Evolutionary conservation across 1,139 yeast species (phyloP).

Genomic region (Dujonia santamariae): DNA sequence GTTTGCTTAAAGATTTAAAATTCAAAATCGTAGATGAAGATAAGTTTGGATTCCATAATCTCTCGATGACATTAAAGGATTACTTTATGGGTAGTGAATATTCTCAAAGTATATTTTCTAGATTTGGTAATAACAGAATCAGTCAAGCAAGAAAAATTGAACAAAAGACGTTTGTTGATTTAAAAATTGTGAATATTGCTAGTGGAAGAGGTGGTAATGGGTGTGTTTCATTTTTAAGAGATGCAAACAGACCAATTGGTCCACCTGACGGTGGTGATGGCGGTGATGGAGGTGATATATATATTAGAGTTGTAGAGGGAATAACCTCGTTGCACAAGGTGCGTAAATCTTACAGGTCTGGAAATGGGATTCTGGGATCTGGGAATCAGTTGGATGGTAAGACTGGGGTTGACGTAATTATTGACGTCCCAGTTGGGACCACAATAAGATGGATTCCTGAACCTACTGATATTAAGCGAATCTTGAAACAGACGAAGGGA

Average conservation of each 20-base stretch:
- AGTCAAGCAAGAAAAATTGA: slow-evolving; percentile 36
- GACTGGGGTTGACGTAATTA: slow-evolving; percentile 71
- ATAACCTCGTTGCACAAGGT: slow-evolving; percentile 69
- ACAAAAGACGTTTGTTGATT: slow-evolving; percentile 49
- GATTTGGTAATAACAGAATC: slow-evolving; percentile 15
- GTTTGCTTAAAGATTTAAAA: slow-evolving; percentile 10
- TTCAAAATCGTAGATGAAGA: slow-evolving; percentile 21
- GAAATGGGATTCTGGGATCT: slow-evolving; percentile 68
- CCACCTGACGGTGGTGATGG: slow-evolving; percentile 99
- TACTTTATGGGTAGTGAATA: slow-evolving; percentile 43
- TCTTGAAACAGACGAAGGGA: slow-evolving; percentile 27
- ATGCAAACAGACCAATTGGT: slow-evolving; percentile 79
- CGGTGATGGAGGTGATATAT: slow-evolving; percentile 87
- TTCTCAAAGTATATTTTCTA: slow-evolving; percentile 33
- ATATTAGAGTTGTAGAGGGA: slow-evolving; percentile 74
- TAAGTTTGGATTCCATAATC: slow-evolving; percentile 18
- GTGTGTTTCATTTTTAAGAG: slow-evolving; percentile 78
- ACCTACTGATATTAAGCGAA: slow-evolving; percentile 47
- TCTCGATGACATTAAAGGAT: slow-evolving; percentile 30
- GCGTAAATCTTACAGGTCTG: slow-evolving; percentile 65
- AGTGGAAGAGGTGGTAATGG: slow-evolving; percentile 94
- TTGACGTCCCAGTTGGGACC: slow-evolving; percentile 92
- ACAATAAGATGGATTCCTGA: slow-evolving; percentile 83
- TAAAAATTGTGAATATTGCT: slow-evolving; percentile 61
- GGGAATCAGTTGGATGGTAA: slow-evolving; percentile 81